Conservation (phyloP, 2,329 filamentous ascomycete genomes). For the Myotisia sp. region DNA sequence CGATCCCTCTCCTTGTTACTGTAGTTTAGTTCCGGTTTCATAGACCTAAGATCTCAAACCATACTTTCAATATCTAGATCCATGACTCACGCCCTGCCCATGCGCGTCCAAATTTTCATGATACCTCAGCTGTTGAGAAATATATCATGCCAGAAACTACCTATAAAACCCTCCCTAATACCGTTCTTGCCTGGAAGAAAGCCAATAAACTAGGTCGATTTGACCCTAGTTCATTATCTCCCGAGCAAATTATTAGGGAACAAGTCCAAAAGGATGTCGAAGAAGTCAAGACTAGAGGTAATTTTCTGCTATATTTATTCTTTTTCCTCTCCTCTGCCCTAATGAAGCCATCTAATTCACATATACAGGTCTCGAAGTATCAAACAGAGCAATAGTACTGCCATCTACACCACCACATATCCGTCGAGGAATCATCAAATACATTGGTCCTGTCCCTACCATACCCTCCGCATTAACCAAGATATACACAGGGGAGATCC, state of each 20-base stretch:
- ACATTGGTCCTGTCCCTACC: conserved; percentile 27
- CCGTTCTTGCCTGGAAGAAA: conserved; percentile 90
- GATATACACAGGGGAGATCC: conserved; percentile 12
- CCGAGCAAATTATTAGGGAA: conserved; percentile 57
- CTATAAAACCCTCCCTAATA: conserved; percentile 76
- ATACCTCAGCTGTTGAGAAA: conserved; percentile 70
- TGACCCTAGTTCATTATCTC: conserved; percentile 64
- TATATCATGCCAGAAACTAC: conserved; percentile 75
- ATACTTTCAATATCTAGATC: conserved; percentile 41
- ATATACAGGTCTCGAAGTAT: conserved; percentile 28
- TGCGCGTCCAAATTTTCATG: conserved; percentile 64
- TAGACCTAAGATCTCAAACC: not conserved
- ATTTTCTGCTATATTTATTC: conserved; percentile 4
- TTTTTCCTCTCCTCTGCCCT: not conserved
- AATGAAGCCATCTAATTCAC: too few species aligned
- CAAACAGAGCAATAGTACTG: conserved; percentile 31
- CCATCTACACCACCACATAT: conserved; percentile 30
- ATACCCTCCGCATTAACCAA: conserved; percentile 24
- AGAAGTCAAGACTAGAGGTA: conserved; percentile 57
- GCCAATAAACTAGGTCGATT: conserved; percentile 91
- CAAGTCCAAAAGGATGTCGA: conserved; percentile 43
- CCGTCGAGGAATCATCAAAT: conserved; percentile 31
- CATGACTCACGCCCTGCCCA: conserved; percentile 63
- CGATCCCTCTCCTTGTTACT: not conserved
- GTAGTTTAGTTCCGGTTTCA: not conserved